A percentile compares a stretch with the other conserved stretches of the same genome.
phyloP scores from a whole-genome alignment of 345 rosid genomes.

The Arabis alpina region DNA sequence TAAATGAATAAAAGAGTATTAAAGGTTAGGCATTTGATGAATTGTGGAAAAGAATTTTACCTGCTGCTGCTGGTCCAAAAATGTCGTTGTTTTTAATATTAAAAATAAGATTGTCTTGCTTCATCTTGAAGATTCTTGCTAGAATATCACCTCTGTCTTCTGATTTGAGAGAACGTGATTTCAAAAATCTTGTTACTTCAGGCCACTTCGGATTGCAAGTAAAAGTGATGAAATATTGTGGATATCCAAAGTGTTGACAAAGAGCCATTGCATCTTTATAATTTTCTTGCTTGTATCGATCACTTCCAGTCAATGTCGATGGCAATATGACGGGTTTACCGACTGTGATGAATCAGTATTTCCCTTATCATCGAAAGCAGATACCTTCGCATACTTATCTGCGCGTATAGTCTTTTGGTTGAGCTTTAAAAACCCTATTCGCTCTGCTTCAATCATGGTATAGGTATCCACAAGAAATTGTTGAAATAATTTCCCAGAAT shows the following conservation, averaged over 20 bases:
- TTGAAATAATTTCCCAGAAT: background rate
- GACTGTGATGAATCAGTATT: background rate
- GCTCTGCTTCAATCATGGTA: constrained; percentile 2
- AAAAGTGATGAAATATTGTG: constrained; percentile 1
- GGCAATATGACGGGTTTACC: background rate
- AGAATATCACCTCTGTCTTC: background rate
- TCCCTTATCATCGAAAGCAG: background rate
- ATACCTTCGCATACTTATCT: background rate
- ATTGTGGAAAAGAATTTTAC: background rate
- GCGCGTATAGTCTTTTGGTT: background rate
- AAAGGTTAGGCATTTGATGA: too few relatives aligned
- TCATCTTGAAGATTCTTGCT: background rate
- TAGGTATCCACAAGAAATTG: background rate
- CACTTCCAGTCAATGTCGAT: background rate
- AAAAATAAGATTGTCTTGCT: background rate
- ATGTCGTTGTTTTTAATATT: background rate
- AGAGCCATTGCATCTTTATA: constrained; percentile 20
- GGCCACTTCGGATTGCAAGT: constrained; percentile 19
- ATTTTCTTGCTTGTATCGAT: background rate
- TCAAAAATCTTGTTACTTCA: background rate
- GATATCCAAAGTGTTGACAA: constrained; percentile 10
- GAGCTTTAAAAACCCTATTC: background rate
- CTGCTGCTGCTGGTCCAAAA: background rate
- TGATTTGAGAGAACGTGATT: background rate
- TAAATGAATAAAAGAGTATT: too few relatives aligned